A percentile compares a stretch with the other conserved stretches of the same genome.
Conservation (phyloP, 768 basidiomycete species). For the Hericium coralloides region DNA sequence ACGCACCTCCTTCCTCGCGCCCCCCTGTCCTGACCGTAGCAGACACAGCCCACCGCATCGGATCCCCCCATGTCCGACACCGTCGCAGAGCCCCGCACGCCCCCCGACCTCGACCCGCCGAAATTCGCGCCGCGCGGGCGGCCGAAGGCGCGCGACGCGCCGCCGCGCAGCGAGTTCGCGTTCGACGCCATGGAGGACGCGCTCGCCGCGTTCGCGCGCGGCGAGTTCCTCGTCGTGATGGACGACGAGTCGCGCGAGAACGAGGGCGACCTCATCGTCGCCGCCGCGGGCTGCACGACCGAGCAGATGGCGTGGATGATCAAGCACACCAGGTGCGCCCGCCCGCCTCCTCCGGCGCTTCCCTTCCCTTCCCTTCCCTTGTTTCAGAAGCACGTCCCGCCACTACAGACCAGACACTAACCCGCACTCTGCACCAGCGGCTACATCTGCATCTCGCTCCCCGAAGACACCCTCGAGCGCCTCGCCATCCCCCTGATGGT, state of each 20-base stretch:
- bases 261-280: conserved; percentile 92
- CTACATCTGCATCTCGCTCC: conserved; percentile 86
- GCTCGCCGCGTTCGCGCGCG: conserved; percentile 60
- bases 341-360: background rate
- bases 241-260: conserved; percentile 96
- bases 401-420: no score
- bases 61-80: no score
- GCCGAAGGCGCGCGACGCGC: conserved; percentile 14
- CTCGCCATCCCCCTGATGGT: conserved; percentile 93
- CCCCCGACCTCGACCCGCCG: conserved; percentile 10
- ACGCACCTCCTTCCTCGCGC: background rate
- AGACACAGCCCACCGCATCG: background rate
- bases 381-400: no score
- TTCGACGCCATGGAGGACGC: conserved; percentile 83
- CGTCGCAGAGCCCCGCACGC: background rate
- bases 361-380: conserved; percentile 1
- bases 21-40: background rate
- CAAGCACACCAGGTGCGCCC: conserved; percentile 78
- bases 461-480: conserved; percentile 61
- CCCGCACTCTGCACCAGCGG: conserved; percentile 45
- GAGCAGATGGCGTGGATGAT: conserved; percentile 99
- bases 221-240: conserved; percentile 95
- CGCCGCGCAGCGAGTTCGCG: conserved; percentile 32
- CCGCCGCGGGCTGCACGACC: conserved; percentile 75
- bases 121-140: conserved; percentile 11